A percentile compares a stretch with the other conserved stretches of the same genome.
Evolutionary conservation across 495 filamentous ascomycete species (phyloP).

Genomic region (Neurospora sp.): DNA sequence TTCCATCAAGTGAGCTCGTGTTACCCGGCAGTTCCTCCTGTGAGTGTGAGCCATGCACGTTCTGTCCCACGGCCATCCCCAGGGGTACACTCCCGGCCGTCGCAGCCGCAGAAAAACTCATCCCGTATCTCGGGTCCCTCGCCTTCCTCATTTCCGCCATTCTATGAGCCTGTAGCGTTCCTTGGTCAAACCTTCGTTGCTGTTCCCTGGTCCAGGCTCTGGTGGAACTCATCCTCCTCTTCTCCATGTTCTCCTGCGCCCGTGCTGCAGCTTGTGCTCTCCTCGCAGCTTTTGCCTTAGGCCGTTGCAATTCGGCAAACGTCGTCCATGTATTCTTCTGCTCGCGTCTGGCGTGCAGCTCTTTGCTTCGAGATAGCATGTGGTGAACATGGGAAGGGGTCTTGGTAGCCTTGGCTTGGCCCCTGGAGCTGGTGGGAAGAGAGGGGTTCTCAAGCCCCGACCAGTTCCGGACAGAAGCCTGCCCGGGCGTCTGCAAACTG

Average conservation of each 20-base stretch:
- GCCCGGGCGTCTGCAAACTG: background rate
- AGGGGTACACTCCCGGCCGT: background rate
- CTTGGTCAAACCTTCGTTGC: background rate
- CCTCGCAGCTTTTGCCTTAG: background rate
- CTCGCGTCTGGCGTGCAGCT: background rate
- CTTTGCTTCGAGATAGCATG: background rate
- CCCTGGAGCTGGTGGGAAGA: no score
- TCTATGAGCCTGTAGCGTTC: background rate
- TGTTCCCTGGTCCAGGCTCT: background rate
- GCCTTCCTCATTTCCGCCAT: background rate
- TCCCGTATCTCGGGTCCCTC: background rate
- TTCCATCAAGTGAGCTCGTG: background rate
- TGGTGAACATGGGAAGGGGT: background rate
- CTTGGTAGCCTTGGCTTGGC: background rate
- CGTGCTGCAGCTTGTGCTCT: background rate
- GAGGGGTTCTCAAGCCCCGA: no score
- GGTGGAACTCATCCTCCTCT: background rate
- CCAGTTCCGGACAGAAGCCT: background rate
- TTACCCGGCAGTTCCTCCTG: background rate
- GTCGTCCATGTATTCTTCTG: background rate
- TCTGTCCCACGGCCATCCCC: background rate
- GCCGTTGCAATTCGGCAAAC: background rate
- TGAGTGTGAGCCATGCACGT: background rate
- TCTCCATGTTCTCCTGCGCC: background rate
- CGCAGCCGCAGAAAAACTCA: background rate